Evolutionary conservation across 1,284 basidiomycete genomes (phyloP).

Genomic region (Rhodofomes roseus): DNA sequence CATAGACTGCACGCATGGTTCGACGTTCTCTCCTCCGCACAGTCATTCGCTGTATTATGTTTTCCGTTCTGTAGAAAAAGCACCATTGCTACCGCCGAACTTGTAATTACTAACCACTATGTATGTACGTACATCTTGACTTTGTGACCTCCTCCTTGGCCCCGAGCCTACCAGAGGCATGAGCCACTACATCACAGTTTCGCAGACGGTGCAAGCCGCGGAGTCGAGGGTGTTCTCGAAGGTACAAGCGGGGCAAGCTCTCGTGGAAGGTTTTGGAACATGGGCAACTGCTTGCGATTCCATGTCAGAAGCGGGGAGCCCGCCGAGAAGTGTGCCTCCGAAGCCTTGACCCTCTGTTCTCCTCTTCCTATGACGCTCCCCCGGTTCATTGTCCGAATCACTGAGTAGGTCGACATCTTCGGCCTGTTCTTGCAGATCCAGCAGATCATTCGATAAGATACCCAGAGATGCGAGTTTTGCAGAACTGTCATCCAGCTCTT

Average conservation of each 20-base stretch:
- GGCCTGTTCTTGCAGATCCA: conserved; percentile 61
- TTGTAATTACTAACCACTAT: conserved; percentile 10
- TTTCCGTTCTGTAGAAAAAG: conserved; percentile 13
- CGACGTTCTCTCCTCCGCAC: conserved; percentile 1
- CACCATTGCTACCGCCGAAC: conserved; percentile 14
- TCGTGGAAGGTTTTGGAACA: conserved; percentile 8
- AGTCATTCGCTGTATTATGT: conserved; percentile 2
- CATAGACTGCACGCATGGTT: conserved; percentile 10
- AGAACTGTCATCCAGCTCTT: conserved; percentile 62
- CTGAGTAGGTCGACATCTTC: conserved; percentile 54
- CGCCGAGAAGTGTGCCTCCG: conserved; percentile 64
- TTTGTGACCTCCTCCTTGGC: neutral
- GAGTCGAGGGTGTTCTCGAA: conserved; percentile 23
- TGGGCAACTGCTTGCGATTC: conserved; percentile 8
- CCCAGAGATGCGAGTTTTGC: conserved; percentile 57
- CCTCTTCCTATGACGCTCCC: conserved; percentile 37
- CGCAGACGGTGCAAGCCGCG: conserved; percentile 25
- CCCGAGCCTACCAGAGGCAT: neutral
- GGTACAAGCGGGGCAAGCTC: conserved; percentile 28
- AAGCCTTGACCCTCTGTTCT: conserved; percentile 68
- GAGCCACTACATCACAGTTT: conserved; percentile 15
- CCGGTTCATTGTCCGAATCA: conserved; percentile 42
- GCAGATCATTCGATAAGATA: conserved; percentile 57
- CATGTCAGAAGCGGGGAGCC: conserved; percentile 20
- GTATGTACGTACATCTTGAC: neutral